These are phyloP conservation scores for Blastobotrys terrestris DNA, from an alignment of 805 yeast genomes.

Conservation along the genomic window DNA sequence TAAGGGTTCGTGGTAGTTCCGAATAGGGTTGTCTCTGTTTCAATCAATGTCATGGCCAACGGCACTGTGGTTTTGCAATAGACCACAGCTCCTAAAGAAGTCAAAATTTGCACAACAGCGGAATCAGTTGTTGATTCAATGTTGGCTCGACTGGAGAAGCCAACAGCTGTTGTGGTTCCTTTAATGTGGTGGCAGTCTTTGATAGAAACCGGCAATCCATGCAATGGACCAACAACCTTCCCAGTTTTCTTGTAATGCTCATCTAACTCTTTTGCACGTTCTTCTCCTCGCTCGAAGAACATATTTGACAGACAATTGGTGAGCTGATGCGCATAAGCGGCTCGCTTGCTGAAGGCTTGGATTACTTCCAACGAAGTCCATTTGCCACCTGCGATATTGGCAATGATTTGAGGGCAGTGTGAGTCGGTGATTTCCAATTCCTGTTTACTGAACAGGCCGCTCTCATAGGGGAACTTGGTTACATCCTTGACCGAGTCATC, in stretches of 20 bases:
- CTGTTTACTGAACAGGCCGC: slow-evolving; percentile 19
- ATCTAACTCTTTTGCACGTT: slow-evolving; percentile 50
- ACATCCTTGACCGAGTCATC: slow-evolving; percentile 18
- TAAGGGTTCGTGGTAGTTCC: slow-evolving; percentile 44
- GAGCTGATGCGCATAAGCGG: slow-evolving; percentile 53
- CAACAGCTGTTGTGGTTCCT: slow-evolving; percentile 6
- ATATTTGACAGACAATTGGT: slow-evolving; percentile 29
- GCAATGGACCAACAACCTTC: slow-evolving; percentile 51
- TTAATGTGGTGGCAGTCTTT: slow-evolving; percentile 13
- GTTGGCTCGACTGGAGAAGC: not conserved
- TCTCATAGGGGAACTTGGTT: slow-evolving; percentile 17
- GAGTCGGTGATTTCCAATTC: slow-evolving; percentile 25
- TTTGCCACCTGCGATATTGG: slow-evolving; percentile 25
- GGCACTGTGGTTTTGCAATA: slow-evolving; percentile 52
- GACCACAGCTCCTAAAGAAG: slow-evolving; percentile 44
- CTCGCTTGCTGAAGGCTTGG: slow-evolving; percentile 51
- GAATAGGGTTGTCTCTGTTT: slow-evolving; percentile 38
- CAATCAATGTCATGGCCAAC: slow-evolving; percentile 45
- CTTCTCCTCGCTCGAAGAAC: slow-evolving; percentile 52
- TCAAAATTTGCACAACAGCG: slow-evolving; percentile 10
- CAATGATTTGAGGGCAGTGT: slow-evolving; percentile 20
- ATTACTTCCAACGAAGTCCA: slow-evolving; percentile 42
- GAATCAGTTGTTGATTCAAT: slow-evolving; percentile 14
- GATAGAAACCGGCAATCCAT: slow-evolving; percentile 57
- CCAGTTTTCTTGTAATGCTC: slow-evolving; percentile 41